These are phyloP conservation scores for Pichia sporocuriosa DNA, from an alignment of 805 yeast genomes.

Conservation along the genomic window DNA sequence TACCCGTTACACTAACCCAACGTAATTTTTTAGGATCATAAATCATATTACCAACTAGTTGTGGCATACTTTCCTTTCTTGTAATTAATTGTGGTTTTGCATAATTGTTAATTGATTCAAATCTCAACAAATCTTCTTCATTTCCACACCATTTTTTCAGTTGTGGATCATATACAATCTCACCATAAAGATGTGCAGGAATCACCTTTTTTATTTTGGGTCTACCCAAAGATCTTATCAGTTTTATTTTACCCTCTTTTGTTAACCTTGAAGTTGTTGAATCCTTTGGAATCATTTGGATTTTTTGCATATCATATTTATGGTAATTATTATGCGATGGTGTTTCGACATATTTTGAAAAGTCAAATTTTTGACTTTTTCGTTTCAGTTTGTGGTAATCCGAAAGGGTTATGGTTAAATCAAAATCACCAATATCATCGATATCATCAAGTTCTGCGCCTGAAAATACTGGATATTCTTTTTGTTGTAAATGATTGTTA, in stretches of 20 bases:
- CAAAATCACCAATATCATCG: slow-evolving; percentile 22
- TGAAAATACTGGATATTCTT: slow-evolving; percentile 6
- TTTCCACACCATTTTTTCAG: slow-evolving; percentile 59
- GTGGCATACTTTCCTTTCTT: slow-evolving; percentile 20
- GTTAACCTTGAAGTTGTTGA: slow-evolving; percentile 19
- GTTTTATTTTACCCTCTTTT: slow-evolving; percentile 28
- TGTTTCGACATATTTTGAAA: slow-evolving; percentile 24
- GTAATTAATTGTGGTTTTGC: slow-evolving; percentile 21
- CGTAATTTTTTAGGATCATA: slow-evolving; percentile 50
- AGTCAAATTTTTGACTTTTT: slow-evolving; percentile 23
- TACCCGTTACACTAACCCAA: slow-evolving; percentile 49
- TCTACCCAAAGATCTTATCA: slow-evolving; percentile 25
- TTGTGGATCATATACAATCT: slow-evolving; percentile 49
- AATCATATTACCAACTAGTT: slow-evolving; percentile 47
- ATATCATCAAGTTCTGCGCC: slow-evolving; percentile 22
- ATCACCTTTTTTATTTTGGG: slow-evolving; percentile 21
- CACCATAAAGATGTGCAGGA: slow-evolving; percentile 29
- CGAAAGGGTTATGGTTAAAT: slow-evolving; percentile 24
- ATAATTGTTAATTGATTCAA: slow-evolving; percentile 37
- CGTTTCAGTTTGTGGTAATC: slow-evolving; percentile 23
- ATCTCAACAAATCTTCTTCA: slow-evolving; percentile 47
- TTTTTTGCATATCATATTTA: not conserved
- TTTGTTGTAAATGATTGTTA: no score
- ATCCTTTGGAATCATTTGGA: not conserved
- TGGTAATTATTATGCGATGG: slow-evolving; percentile 13